A percentile compares a stretch with the other conserved stretches of the same genome.
Conservation (phyloP, 129 eudicot genomes). For the Oenanthe sinensis region DNA sequence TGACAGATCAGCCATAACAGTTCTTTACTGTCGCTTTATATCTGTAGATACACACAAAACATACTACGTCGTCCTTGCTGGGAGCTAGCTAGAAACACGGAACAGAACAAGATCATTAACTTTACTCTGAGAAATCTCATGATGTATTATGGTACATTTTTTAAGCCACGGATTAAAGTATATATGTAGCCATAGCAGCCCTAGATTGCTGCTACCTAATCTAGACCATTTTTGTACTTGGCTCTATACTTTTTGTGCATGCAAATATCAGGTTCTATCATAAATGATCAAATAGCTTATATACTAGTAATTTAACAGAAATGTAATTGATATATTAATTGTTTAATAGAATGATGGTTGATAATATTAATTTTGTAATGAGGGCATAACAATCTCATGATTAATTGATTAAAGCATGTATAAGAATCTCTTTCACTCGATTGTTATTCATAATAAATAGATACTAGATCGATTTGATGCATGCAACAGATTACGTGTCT, state of each 20-base stretch:
- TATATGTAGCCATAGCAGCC: not conserved
- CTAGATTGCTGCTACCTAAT: not conserved
- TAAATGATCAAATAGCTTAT: not conserved
- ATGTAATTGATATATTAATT: not conserved
- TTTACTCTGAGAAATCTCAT: not conserved
- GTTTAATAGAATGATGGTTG: not conserved
- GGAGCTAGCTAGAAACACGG: not conserved
- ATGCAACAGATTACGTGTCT: not conserved
- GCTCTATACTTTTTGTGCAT: not conserved
- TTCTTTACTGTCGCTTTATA: not conserved
- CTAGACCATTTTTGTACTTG: not conserved
- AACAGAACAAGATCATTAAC: not conserved
- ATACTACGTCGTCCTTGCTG: not conserved
- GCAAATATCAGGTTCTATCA: not conserved
- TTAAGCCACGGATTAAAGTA: not conserved
- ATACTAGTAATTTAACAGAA: not conserved
- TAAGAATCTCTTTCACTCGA: not conserved
- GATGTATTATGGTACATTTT: not conserved
- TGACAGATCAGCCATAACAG: not conserved
- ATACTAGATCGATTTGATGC: not conserved
- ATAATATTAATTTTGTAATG: too few relatives aligned
- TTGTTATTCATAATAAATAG: not conserved
- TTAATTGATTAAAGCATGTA: not conserved
- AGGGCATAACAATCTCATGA: not conserved
- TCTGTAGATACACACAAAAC: not conserved